Evolutionary conservation across 306 rosid species (phyloP).

Genomic region (Arachis hypogaea): DNA sequence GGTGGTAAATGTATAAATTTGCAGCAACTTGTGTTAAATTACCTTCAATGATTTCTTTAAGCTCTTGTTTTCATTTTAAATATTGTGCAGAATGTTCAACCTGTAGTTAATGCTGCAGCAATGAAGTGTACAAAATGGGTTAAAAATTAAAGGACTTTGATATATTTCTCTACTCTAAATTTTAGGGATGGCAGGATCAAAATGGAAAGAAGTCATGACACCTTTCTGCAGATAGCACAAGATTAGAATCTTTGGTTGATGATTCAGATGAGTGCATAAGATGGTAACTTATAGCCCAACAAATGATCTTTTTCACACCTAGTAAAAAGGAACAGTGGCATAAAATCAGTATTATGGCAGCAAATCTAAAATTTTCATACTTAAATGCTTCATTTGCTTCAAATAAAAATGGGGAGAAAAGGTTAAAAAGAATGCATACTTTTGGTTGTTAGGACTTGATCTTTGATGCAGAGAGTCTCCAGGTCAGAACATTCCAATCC

Average conservation of each 20-base stretch:
- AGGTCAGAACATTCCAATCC: conserved; percentile 86
- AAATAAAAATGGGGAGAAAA: neutral
- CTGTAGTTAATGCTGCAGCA: conserved; percentile 74
- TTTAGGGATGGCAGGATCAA: too few relatives aligned
- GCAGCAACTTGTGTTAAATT: neutral
- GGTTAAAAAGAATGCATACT: conserved; percentile 47
- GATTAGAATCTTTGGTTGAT: conserved; percentile 55
- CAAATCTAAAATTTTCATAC: neutral
- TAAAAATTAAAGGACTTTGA: conserved; percentile 1
- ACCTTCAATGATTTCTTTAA: too few relatives aligned
- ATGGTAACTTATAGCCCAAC: conserved; percentile 93
- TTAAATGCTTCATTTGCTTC: neutral
- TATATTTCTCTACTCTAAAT: too few relatives aligned
- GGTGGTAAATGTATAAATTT: neutral
- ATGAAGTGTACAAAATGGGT: conserved; percentile 33
- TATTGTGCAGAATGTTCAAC: conserved; percentile 68
- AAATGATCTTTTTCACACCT: conserved; percentile 43
- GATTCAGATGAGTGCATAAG: conserved; percentile 71
- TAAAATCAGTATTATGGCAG: conserved; percentile 24
- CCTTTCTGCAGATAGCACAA: too few relatives aligned
- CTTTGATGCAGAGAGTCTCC: conserved; percentile 71
- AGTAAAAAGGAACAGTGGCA: neutral
- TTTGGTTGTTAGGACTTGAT: conserved; percentile 74
- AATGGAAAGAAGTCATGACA: too few relatives aligned
- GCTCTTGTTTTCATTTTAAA: conserved; percentile 58